phyloP scores from a whole-genome alignment of 2,329 filamentous ascomycete genomes.

The Colletotrichum echinochloae region DNA sequence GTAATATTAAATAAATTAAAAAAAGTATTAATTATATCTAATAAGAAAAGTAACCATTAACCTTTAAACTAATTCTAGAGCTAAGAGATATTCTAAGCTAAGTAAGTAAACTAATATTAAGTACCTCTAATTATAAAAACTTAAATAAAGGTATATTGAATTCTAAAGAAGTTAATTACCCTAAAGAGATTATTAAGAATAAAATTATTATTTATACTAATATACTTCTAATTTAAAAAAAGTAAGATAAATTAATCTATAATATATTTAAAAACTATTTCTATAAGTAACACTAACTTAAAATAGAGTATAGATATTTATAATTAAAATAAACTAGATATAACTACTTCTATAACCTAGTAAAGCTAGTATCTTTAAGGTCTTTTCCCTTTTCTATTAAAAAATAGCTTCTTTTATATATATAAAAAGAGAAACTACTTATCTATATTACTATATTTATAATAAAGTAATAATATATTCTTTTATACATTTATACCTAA shows the following conservation, averaged over 20 bases:
- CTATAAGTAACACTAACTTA: background rate
- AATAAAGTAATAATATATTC: accelerated
- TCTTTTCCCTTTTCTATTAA: too few species aligned
- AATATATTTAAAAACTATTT: background rate
- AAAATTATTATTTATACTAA: background rate
- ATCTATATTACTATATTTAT: background rate
- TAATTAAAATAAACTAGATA: background rate
- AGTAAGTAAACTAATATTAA: accelerated
- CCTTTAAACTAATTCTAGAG: accelerated
- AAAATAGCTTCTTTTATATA: background rate
- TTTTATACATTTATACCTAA: background rate
- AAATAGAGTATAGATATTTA: background rate
- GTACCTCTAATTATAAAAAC: background rate
- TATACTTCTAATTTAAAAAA: background rate
- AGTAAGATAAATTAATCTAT: accelerated
- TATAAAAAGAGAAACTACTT: background rate
- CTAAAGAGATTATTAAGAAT: too few species aligned
- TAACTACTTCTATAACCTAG: too few species aligned
- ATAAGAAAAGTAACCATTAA: accelerated
- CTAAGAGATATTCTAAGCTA: background rate
- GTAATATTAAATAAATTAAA: background rate
- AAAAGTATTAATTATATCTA: background rate
- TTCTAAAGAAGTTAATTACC: background rate
- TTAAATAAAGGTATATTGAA: background rate
- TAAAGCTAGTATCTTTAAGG: background rate